phyloP scores from a whole-genome alignment of 2,329 filamentous ascomycete genomes.

The Alternaria metachromatica region DNA sequence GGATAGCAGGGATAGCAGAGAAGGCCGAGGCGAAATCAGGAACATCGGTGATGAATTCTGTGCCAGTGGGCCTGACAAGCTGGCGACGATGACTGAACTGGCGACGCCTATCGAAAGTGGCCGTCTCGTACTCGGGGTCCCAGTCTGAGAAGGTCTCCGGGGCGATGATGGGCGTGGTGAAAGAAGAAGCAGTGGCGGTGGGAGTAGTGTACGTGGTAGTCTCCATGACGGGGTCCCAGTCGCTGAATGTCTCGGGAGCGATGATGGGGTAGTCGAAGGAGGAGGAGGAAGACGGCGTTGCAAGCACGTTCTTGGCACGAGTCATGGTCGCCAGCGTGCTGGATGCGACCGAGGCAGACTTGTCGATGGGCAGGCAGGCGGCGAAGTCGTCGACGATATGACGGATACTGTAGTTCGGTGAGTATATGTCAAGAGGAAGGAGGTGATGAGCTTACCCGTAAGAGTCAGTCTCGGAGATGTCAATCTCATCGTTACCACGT shows the following conservation, averaged over 20 bases:
- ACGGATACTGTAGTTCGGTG: background rate
- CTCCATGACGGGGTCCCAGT: background rate
- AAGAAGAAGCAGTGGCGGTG: background rate
- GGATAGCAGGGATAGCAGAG: background rate
- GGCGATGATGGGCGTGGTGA: background rate
- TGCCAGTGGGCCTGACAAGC: background rate
- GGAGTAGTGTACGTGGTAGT: background rate
- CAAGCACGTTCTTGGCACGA: background rate
- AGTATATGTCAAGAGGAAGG: background rate
- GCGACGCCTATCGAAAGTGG: background rate
- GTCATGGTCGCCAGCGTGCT: background rate
- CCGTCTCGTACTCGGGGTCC: background rate
- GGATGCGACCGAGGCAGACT: background rate
- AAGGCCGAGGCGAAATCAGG: background rate
- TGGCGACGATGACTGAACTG: background rate
- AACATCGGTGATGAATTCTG: background rate
- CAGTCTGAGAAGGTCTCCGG: background rate
- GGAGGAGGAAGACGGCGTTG: background rate
- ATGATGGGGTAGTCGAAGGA: background rate
- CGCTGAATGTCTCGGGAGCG: background rate
- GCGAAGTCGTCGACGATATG: background rate
- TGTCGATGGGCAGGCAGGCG: background rate
- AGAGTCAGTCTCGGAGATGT: conserved; percentile 3
- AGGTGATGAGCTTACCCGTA: background rate
- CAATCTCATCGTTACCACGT: background rate